Conservation (phyloP, 306 rosid species). For the Parietaria judaica region DNA sequence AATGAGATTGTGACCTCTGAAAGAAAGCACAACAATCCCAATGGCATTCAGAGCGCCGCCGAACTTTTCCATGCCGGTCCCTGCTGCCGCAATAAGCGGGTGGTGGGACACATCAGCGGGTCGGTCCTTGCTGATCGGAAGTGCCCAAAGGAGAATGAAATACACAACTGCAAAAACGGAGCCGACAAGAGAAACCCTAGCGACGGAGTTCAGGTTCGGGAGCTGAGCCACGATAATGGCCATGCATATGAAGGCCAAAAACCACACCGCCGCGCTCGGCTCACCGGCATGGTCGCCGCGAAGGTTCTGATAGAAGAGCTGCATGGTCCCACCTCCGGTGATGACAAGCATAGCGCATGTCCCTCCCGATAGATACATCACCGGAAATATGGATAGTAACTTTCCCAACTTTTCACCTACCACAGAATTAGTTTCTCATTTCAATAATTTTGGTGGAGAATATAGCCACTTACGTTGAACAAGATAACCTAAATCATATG, state of each 20-base stretch:
- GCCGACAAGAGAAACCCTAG: slow-evolving; percentile 43
- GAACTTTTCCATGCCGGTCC: slow-evolving; percentile 13
- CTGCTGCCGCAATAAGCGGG: neutral
- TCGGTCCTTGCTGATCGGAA: slow-evolving; percentile 37
- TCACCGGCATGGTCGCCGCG: slow-evolving; percentile 28
- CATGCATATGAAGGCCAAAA: slow-evolving; percentile 35
- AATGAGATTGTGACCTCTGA: slow-evolving; percentile 65
- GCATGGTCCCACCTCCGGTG: slow-evolving; percentile 52
- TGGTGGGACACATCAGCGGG: slow-evolving; percentile 22
- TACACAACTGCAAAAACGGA: slow-evolving; percentile 27
- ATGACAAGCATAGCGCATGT: slow-evolving; percentile 58
- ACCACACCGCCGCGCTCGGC: slow-evolving; percentile 36
- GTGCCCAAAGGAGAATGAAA: slow-evolving; percentile 43
- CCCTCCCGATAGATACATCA: slow-evolving; percentile 65
- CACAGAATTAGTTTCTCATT: neutral
- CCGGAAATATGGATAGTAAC: slow-evolving; percentile 44
- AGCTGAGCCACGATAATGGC: slow-evolving; percentile 49
- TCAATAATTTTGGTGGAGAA: neutral
- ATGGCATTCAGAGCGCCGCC: slow-evolving; percentile 31
- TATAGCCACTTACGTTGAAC: too few relatives aligned
- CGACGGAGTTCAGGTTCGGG: slow-evolving; percentile 55
- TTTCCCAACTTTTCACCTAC: slow-evolving; percentile 61
- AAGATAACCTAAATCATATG: too few relatives aligned
- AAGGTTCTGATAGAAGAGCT: slow-evolving; percentile 27
- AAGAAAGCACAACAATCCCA: slow-evolving; percentile 41